Conservation (phyloP, 202 grass and related monocot genomes). For the Carex arenaria region DNA sequence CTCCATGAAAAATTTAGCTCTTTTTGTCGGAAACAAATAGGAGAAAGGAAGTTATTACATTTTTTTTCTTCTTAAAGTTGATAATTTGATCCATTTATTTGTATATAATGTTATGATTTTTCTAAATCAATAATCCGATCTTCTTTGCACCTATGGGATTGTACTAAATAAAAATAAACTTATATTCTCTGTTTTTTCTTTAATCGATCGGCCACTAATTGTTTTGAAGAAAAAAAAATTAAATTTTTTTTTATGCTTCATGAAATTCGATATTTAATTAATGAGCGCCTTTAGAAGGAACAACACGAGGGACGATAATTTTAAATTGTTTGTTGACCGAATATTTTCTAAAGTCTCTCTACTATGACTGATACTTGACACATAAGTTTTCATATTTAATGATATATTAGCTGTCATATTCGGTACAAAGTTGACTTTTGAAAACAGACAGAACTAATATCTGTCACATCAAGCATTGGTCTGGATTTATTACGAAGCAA, state of each 20-base stretch:
- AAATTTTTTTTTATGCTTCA: not conserved
- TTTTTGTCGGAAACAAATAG: not conserved
- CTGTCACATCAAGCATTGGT: not conserved
- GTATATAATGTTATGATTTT: not conserved
- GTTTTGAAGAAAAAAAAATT: not conserved
- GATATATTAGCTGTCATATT: not conserved
- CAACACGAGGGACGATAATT: not conserved
- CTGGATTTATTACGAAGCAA: not conserved
- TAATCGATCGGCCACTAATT: not conserved
- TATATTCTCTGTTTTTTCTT: not conserved
- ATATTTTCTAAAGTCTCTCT: not conserved
- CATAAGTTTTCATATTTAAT: not conserved
- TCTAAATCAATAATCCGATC: not conserved
- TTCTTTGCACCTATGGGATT: not conserved
- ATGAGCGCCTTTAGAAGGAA: not conserved
- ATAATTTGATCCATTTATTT: not conserved
- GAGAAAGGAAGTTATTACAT: not conserved
- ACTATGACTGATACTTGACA: not conserved
- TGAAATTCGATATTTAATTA: not conserved
- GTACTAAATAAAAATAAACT: not conserved
- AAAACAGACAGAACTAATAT: not conserved
- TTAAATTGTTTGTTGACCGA: not conserved
- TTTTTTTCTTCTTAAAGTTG: not conserved
- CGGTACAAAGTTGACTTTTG: not conserved
- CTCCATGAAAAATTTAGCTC: not conserved